These are phyloP conservation scores for Pseudonitzschia multiseries DNA, from an alignment of 108 stramenopile species.

Conservation along the genomic window DNA sequence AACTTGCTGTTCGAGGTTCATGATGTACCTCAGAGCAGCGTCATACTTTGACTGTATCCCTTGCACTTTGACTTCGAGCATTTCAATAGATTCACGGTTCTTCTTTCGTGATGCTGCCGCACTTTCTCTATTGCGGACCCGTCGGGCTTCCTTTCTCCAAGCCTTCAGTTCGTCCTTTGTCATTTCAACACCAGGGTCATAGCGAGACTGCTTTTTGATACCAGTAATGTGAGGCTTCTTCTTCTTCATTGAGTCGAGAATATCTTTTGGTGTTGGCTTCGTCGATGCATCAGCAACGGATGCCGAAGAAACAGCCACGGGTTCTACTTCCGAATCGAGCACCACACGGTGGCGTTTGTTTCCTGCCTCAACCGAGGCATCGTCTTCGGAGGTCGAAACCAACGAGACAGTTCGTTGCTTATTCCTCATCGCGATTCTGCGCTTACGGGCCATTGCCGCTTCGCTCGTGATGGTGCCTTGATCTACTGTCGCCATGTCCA, in stretches of 20 bases:
- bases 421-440: constrained; percentile 9
- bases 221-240: constrained; percentile 42
- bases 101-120: constrained; percentile 67
- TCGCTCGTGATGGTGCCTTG: not conserved
- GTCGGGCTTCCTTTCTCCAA: constrained; percentile 81
- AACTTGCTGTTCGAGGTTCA: constrained; percentile 39
- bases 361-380: not conserved
- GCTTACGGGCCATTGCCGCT: constrained; percentile 6
- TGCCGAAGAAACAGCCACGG: constrained; percentile 2
- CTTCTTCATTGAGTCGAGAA: not conserved
- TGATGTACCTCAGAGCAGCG: constrained; percentile 51
- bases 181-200: constrained; percentile 62
- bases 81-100: constrained; percentile 59
- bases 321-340: not conserved
- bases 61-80: constrained; percentile 64
- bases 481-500: constrained; percentile 4
- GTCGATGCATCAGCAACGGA: not conserved
- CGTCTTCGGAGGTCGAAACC: not conserved
- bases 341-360: not conserved
- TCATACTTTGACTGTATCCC: constrained; percentile 48
- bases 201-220: constrained; percentile 54
- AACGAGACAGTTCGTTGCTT: not conserved
- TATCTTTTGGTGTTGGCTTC: constrained; percentile 11
- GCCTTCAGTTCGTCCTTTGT: constrained; percentile 57
- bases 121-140: constrained; percentile 72